Percentiles rank a stretch among this genome's conserved stretches.
These are phyloP conservation scores for Babesia ovis DNA, from an alignment of 169 alveolate species.

Conservation along the genomic window DNA sequence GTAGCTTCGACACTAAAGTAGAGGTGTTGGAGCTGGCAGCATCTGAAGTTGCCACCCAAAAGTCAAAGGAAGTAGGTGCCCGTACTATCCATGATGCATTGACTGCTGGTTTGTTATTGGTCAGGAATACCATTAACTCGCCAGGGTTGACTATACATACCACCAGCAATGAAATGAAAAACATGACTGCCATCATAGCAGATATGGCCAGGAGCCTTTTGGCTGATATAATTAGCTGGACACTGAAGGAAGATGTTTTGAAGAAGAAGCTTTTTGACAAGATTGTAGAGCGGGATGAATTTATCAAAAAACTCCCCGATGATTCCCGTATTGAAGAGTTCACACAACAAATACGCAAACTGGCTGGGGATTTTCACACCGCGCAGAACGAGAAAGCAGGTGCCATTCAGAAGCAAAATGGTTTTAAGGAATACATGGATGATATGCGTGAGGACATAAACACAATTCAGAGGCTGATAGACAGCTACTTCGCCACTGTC, in stretches of 20 bases:
- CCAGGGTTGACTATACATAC: constrained; percentile 12
- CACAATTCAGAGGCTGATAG: constrained; percentile 32
- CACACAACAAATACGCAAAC: neutral
- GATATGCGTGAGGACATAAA: constrained; percentile 29
- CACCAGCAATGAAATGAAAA: constrained; percentile 17
- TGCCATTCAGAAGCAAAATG: constrained; percentile 32
- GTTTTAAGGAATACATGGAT: constrained; percentile 39
- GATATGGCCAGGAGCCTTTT: constrained; percentile 5
- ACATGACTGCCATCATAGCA: constrained; percentile 19
- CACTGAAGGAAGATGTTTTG: neutral
- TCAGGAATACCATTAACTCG: constrained; percentile 10
- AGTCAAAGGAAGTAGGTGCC: constrained; percentile 38
- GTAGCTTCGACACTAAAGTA: constrained; percentile 38
- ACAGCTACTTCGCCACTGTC: constrained; percentile 35
- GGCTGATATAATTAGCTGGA: constrained; percentile 21
- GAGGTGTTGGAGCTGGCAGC: constrained; percentile 38
- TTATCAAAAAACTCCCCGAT: neutral
- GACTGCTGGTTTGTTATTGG: constrained; percentile 2
- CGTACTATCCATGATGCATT: constrained; percentile 26
- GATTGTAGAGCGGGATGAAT: constrained; percentile 17
- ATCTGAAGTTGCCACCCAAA: constrained; percentile 30
- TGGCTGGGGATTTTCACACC: constrained; percentile 10
- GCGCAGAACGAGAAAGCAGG: constrained; percentile 14
- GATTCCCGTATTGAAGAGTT: neutral
- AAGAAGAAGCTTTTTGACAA: constrained; percentile 27